Evolutionary conservation across 23 red algal genomes (phyloP), one percentile per base, ranked within the genome.

Genomic region (Cyanidiococcus yangmingshanensis): DNA sequence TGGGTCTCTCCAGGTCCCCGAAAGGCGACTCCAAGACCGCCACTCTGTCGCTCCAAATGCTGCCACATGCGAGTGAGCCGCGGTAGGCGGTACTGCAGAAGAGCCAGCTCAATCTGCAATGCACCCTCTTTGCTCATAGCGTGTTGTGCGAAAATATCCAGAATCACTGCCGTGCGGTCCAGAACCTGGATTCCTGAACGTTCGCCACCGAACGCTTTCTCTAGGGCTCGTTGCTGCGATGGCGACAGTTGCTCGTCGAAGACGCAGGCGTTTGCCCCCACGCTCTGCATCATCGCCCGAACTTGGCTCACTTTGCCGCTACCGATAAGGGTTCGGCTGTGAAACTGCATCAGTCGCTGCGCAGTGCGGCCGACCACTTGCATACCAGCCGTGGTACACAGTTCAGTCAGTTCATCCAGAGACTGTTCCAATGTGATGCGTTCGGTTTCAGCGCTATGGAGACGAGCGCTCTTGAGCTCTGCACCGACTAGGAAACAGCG

Each of bases 71-170:
- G 67, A 17, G 94, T 98, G 30, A 98, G 83, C 38, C 94, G 76
- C 0, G 94, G 94, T 12, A 98, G 82, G 3, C 94, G 81, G 80
- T 98, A 98, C 80, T 98, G 83, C 63, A 90, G 89, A 39, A 98
- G 39, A 3, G 94, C 94, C 1, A 98, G 80, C 79, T 98, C 94
- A 58, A 91, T 85, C 68, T 98, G 88, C 29, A 98, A 57, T 58
- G 85, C 80, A 16, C 94, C 94, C 76, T 98, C 88, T 7, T 81
- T 58, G 34, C 80, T 89, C 57, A 80, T 85, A 1, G 94, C 94
- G 67, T 98, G 94, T 77, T 98, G 94, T 15, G 88, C 94, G 67
- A 98, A 98, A 54, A 98, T 98, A 76, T 98, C 94, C 59, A 98
- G 78, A 59, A 98, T 98, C 2, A 98, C 59, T 3, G 94, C 94